phyloP scores from a whole-genome alignment of 2,329 filamentous ascomycete species.

The Aspergillus ustus region DNA sequence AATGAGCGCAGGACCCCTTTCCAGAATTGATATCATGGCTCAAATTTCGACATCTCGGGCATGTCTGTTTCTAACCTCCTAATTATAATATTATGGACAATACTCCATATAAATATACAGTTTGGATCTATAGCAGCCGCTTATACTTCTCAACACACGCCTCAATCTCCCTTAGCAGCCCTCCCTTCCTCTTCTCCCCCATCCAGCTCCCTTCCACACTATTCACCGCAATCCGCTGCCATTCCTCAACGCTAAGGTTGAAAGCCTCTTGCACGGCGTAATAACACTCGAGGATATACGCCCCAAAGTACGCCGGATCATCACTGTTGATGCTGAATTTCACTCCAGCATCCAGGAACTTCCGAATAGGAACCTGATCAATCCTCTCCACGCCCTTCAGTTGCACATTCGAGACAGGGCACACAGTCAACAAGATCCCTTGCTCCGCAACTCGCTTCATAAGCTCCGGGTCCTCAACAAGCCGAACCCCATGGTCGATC shows the following conservation, averaged over 20 bases:
- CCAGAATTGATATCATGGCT: neutral
- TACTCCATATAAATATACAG: neutral
- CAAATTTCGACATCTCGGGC: neutral
- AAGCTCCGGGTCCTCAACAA: conserved; percentile 64
- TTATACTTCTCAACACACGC: conserved; percentile 34
- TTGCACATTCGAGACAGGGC: conserved; percentile 73
- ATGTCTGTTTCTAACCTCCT: neutral
- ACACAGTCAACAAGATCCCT: conserved; percentile 69
- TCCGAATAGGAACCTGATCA: conserved; percentile 63
- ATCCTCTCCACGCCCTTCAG: conserved; percentile 61
- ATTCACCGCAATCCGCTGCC: conserved; percentile 66
- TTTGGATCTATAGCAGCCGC: conserved; percentile 6
- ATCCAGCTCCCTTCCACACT: conserved; percentile 74
- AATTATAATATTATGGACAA: neutral
- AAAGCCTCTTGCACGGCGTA: conserved; percentile 76
- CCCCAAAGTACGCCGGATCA: conserved; percentile 76
- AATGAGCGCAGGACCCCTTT: neutral
- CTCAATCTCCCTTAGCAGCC: conserved; percentile 53
- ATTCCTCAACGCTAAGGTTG: conserved; percentile 65
- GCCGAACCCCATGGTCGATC: conserved; percentile 75
- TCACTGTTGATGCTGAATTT: conserved; percentile 75
- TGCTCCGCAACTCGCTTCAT: conserved; percentile 62
- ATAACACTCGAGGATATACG: conserved; percentile 76
- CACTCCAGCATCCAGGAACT: conserved; percentile 67
- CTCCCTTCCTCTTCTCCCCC: conserved; percentile 63